phyloP scores from a whole-genome alignment of 768 basidiomycete species.

The Suillus cothurnatus region DNA sequence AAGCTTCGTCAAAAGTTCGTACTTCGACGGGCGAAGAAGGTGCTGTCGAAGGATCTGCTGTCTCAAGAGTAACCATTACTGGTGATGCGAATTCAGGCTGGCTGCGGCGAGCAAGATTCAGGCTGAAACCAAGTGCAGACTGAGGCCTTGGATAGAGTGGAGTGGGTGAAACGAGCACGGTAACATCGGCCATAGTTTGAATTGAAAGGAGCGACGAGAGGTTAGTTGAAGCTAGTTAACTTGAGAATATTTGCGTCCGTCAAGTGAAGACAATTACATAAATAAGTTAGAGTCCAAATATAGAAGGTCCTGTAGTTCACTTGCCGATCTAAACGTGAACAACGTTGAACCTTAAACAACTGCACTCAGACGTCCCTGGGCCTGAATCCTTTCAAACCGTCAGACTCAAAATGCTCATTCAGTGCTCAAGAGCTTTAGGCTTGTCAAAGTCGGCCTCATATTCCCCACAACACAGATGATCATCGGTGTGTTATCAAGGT shows the following conservation, averaged over 20 bases:
- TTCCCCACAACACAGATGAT: too few relatives aligned
- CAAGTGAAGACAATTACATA: background rate
- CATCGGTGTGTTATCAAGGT: background rate
- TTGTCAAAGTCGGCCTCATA: too few relatives aligned
- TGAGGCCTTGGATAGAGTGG: conserved; percentile 25
- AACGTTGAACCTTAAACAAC: background rate
- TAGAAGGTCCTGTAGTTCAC: conserved; percentile 4
- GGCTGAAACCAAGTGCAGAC: conserved; percentile 24
- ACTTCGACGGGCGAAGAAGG: conserved; percentile 31
- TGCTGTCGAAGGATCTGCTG: conserved; percentile 24
- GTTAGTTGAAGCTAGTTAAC: background rate
- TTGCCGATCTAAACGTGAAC: background rate
- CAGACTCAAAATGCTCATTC: background rate
- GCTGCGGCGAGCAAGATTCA: conserved; percentile 32
- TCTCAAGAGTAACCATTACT: conserved; percentile 36
- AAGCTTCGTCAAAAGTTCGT: conserved; percentile 15
- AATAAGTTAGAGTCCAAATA: background rate
- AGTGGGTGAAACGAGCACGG: conserved; percentile 36
- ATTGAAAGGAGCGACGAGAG: conserved; percentile 6
- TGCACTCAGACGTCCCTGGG: background rate
- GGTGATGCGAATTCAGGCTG: conserved; percentile 28
- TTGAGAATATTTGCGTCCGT: background rate
- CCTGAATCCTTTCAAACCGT: background rate
- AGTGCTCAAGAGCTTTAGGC: background rate
- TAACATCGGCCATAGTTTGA: conserved; percentile 32